Evolutionary conservation across 2,329 filamentous ascomycete species (phyloP).

Genomic region (Ascochyta koolunga): DNA sequence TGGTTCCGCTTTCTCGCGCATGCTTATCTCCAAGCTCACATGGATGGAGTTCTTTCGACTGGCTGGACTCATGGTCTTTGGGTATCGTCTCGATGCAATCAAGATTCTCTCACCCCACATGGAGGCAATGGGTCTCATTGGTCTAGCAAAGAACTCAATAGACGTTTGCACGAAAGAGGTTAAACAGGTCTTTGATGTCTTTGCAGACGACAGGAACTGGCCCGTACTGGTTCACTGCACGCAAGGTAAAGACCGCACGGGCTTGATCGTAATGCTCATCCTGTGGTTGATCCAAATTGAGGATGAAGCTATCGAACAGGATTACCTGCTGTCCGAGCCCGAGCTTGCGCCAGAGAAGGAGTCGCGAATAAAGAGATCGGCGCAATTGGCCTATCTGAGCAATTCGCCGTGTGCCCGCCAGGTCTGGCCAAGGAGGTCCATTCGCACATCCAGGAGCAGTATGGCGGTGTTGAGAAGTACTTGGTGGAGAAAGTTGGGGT

Average conservation of each 20-base stretch:
- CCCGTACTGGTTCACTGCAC: constrained; percentile 82
- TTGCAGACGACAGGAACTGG: constrained; percentile 57
- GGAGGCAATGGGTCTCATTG: constrained; percentile 71
- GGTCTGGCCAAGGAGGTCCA: constrained; percentile 68
- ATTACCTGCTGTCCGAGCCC: constrained; percentile 72
- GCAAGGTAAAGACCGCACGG: constrained; percentile 86
- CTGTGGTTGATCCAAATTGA: constrained; percentile 68
- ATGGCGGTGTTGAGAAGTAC: constrained; percentile 72
- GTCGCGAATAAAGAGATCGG: constrained; percentile 71
- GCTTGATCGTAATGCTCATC: constrained; percentile 71
- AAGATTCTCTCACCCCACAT: constrained; percentile 72
- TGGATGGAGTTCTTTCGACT: constrained; percentile 71
- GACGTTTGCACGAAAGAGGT: constrained; percentile 70
- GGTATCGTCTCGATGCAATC: constrained; percentile 73
- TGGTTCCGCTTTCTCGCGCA: constrained; percentile 71
- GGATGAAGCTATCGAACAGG: constrained; percentile 66
- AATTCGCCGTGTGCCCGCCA: constrained; percentile 69
- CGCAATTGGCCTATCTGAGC: constrained; percentile 71
- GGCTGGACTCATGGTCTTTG: constrained; percentile 66
- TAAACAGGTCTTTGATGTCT: constrained; percentile 57
- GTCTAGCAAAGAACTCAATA: constrained; percentile 72
- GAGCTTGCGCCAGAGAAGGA: constrained; percentile 67
- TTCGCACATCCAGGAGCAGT: constrained; percentile 63
- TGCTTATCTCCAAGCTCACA: constrained; percentile 70
- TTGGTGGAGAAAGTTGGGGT: constrained; percentile 68